Evolutionary conservation across 768 basidiomycete species (phyloP).

Genomic region (Podaxis sp.): DNA sequence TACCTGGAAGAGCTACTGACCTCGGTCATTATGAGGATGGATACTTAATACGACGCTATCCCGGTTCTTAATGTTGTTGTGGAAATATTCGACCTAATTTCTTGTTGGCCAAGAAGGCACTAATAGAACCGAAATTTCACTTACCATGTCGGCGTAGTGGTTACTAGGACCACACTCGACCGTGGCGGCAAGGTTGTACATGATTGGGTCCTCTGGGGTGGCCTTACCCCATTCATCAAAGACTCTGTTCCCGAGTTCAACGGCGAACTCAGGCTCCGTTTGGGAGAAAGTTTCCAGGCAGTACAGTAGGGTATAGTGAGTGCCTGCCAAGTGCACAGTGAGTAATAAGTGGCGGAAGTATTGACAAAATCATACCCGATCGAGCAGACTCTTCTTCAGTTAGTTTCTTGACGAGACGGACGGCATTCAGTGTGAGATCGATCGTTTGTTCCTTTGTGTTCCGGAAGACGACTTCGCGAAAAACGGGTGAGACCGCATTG

Average conservation of each 20-base stretch:
- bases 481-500: slow-evolving; percentile 92
- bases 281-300: slow-evolving; percentile 98
- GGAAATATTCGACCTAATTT: slow-evolving; percentile 87
- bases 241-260: slow-evolving; percentile 91
- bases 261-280: slow-evolving; percentile 92
- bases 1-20: slow-evolving; percentile 33
- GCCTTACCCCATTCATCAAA: slow-evolving; percentile 90
- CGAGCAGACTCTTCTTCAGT: slow-evolving; percentile 82
- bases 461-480: slow-evolving; percentile 91
- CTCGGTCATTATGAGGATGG: slow-evolving; percentile 97
- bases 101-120: neutral
- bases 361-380: slow-evolving; percentile 82
- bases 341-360: slow-evolving; percentile 36
- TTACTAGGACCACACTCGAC: slow-evolving; percentile 97
- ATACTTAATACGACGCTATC: slow-evolving; percentile 88
- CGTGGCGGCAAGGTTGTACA: slow-evolving; percentile 95
- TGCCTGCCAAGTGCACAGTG: neutral
- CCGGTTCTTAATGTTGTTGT: slow-evolving; percentile 77
- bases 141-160: slow-evolving; percentile 93
- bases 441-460: slow-evolving; percentile 91
- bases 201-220: slow-evolving; percentile 77
- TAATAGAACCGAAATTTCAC: slow-evolving; percentile 16
- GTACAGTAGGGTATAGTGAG: slow-evolving; percentile 55
- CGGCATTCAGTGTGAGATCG: slow-evolving; percentile 82
- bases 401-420: slow-evolving; percentile 77